Base-by-base conservation (phyloP, 257 asterid species). In the Cinchona pubescens region DNA sequence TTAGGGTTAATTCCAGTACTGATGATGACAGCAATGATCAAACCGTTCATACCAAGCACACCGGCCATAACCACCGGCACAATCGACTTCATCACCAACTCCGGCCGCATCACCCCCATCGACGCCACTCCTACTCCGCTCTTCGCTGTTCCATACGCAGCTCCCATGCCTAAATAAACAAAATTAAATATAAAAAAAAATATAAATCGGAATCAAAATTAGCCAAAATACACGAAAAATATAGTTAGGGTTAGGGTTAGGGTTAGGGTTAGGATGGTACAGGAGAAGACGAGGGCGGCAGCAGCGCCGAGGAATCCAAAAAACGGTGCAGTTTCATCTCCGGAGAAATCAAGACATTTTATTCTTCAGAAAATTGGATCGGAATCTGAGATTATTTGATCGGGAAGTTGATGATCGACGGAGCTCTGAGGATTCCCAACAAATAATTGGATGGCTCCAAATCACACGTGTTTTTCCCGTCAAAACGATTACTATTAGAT, bases 51-150 rank as follows among this genome's bases (percentile, higher is more conserved):
- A 80, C 86, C 86, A 59, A 83, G 75, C 60, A 83, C 86, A 21
- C 86, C 86, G 62, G 86, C 86, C 86, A 82, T 82, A 76, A 82
- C 86, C 10, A 79, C 86, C 10, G 84, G 86, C 37, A 83, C 86
- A 34, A 81, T 79, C 53, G 83, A 79, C 32, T 79, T 79, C 83
- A 79, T 79, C 53, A 79, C 83, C 45, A 79, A 74, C 73, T 81
- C 81, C 61, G 84, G 84, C 79, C 84, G 69, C 84, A 81, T 81
- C 72, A 81, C 84, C 48, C 84, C 84, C 81, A 80, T 80, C 49
- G 84, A 80, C 0, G 80, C 84, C 58, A 80, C 80, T 59, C 84
- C 84, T 4, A 80, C 84, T 7, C 80, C 80, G 25, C 84, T 81
- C 79, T 81, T 81, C 7, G 84, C 84, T 1, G 81, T 81, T 49